Percentiles rank a stretch among this genome's conserved stretches.
phyloP scores from a whole-genome alignment of 108 stramenopile species.

The Parmales sp. region DNA sequence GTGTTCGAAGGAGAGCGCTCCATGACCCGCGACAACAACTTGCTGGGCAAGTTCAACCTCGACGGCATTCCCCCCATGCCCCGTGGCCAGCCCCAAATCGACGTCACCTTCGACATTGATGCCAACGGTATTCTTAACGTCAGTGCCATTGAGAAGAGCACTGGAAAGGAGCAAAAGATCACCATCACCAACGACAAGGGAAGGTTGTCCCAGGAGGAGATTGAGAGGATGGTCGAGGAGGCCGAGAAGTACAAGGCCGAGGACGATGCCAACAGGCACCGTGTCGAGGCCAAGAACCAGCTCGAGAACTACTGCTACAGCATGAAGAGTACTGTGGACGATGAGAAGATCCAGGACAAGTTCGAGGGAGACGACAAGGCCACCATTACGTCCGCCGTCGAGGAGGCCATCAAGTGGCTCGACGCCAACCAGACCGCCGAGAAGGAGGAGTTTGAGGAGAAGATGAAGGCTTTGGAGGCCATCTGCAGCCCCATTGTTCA shows the following conservation, averaged over 20 bases:
- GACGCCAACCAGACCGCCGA: constrained; percentile 85
- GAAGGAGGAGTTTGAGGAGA: constrained; percentile 95
- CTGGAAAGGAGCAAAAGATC: constrained; percentile 99
- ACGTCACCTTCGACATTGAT: constrained; percentile 97
- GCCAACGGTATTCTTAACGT: constrained; percentile 85
- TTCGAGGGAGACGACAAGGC: constrained; percentile 70
- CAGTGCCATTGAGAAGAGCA: constrained; percentile 93
- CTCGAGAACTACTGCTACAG: constrained; percentile 96
- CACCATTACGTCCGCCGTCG: constrained; percentile 64
- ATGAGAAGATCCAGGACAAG: constrained; percentile 75
- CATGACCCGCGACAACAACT: constrained; percentile 98
- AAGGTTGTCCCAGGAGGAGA: constrained; percentile 93
- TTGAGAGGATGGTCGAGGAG: constrained; percentile 96
- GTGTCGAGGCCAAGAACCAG: constrained; percentile 90
- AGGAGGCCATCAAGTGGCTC: constrained; percentile 85
- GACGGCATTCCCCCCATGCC: constrained; percentile 99
- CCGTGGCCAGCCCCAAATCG: constrained; percentile 98
- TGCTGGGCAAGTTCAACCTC: constrained; percentile 97
- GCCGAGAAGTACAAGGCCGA: constrained; percentile 97
- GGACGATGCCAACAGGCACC: constrained; percentile 88
- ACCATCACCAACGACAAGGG: constrained; percentile 99
- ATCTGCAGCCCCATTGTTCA: constrained; percentile 86
- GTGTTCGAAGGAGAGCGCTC: constrained; percentile 98
- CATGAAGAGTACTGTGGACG: constrained; percentile 76
- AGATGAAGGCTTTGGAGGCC: constrained; percentile 90